A percentile compares a stretch with the other conserved stretches of the same genome.
These are phyloP conservation scores for Candolleomyces eurysporus DNA, from an alignment of 768 basidiomycete genomes.

Conservation along the genomic window DNA sequence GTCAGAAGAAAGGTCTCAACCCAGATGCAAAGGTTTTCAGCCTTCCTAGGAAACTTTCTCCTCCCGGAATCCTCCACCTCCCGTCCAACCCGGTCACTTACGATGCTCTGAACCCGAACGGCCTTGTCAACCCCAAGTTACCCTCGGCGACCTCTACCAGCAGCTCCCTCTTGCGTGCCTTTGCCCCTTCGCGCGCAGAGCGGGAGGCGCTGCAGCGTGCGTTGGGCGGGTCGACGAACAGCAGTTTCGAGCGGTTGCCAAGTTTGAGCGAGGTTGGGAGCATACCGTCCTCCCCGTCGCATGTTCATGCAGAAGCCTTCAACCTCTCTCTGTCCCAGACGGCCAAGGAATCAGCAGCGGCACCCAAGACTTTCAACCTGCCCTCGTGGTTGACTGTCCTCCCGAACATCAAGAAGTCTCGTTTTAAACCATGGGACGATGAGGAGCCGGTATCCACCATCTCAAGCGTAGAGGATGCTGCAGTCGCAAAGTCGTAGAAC, in stretches of 20 bases:
- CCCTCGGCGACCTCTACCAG: constrained; percentile 41
- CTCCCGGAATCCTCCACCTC: constrained; percentile 20
- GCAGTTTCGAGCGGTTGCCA: constrained; percentile 74
- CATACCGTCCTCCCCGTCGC: constrained; percentile 67
- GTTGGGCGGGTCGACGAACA: constrained; percentile 70
- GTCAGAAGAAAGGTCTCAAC: constrained; percentile 71
- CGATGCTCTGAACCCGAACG: constrained; percentile 62
- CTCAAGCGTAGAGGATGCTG: constrained; percentile 5
- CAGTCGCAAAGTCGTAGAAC: too few species aligned
- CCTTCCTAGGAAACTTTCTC: constrained; percentile 28
- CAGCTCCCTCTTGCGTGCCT: constrained; percentile 66
- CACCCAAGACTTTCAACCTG: constrained; percentile 29
- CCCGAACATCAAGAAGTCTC: constrained; percentile 56
- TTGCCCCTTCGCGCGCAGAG: constrained; percentile 86
- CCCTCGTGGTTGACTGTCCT: constrained; percentile 74
- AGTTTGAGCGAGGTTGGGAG: constrained; percentile 75
- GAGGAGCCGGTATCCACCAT: constrained; percentile 43
- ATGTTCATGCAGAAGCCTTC: constrained; percentile 37
- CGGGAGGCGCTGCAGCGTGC: constrained; percentile 80
- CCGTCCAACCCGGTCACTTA: constrained; percentile 26
- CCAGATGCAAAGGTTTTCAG: constrained; percentile 86
- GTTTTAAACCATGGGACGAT: constrained; percentile 84
- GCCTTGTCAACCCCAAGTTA: constrained; percentile 37
- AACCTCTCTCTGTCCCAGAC: constrained; percentile 16
- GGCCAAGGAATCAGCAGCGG: constrained; percentile 19